Base-by-base conservation (phyloP, 2,329 filamentous ascomycete genomes). In the Botrytis aclada region DNA sequence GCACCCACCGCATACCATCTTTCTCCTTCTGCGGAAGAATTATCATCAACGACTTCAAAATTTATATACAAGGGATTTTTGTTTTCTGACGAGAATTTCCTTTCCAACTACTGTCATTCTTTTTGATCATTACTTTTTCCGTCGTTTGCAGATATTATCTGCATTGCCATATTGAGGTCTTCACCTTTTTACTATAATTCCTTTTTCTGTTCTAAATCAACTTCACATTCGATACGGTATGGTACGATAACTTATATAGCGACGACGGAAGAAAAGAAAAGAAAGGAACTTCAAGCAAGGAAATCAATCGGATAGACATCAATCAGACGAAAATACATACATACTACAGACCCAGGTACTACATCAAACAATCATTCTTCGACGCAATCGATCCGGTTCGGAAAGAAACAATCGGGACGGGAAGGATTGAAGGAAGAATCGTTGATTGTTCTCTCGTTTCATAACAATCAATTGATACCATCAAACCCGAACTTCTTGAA, bases 21-120 rank as follows among this genome's bases (percentile, higher is more conserved):
- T 41, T 54, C 29, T 22, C 37, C 34, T 51, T 51, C 25, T 51
- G 47, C 25, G 47, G 37, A 61, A 37, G 34, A 16, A n/a, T 37
- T 47, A 70, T 61, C 56, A 70, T 61, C 56, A 54, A 29, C 69
- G 22, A 39, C 66, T 70, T 70, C 69, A 41, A 29, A 25, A 37
- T 70, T 47, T 4, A n/a, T 10, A 69, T 29, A 29, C 29, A 3
- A 47, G 32, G 32, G 25, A 56, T 51, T 45, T 47, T 71, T 9
- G 22, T 14, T 51, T n/a, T 51, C 20, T 1, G 3, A 16, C 29
- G 20, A 34, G 34, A 5, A 16, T 54, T 29, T 41, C 41, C n/a
- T 39, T 67, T 47, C 70, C 70, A 72, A 72, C 70, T 72, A 66
- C 39, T 20, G 62, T 72, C 70, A 72, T 39, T 72, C 70, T 58